Percentiles rank a stretch among this genome's conserved stretches.
phyloP scores from a whole-genome alignment of 192 early-diverging fungal species.

The Linderina pennispora region DNA sequence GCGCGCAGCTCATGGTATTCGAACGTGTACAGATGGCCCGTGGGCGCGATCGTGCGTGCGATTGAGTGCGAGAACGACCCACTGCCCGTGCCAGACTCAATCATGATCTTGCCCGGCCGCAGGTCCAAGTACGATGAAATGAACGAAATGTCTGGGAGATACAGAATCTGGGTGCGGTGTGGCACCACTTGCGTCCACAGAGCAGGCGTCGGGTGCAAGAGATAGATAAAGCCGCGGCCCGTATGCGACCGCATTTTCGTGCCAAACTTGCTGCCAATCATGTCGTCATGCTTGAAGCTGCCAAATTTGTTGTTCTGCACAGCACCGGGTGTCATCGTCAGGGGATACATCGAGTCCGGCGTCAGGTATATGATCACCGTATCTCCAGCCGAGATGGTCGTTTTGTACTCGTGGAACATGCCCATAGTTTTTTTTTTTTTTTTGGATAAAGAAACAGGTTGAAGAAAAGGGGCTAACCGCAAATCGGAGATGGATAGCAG shows the following conservation, averaged over 20 bases:
- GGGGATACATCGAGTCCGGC: constrained; percentile 61
- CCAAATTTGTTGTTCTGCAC: constrained; percentile 77
- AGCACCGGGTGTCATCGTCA: constrained; percentile 55
- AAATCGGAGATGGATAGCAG: too few relatives aligned
- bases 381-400: constrained; percentile 70
- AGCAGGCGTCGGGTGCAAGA: constrained; percentile 90
- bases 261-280: constrained; percentile 86
- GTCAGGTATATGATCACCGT: constrained; percentile 66
- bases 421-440: too few relatives aligned
- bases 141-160: constrained; percentile 91
- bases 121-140: constrained; percentile 77
- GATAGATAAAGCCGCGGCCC: constrained; percentile 70
- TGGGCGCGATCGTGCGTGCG: constrained; percentile 78
- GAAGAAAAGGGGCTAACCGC: not conserved
- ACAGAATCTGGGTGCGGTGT: constrained; percentile 96
- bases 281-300: constrained; percentile 67
- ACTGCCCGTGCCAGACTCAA: constrained; percentile 92
- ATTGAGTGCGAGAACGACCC: constrained; percentile 98
- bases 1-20: constrained; percentile 87
- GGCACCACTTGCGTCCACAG: constrained; percentile 91
- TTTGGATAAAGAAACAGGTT: not conserved
- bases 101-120: constrained; percentile 74
- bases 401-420: constrained; percentile 47
- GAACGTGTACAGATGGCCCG: constrained; percentile 87
- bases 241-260: constrained; percentile 60